A percentile compares a stretch with the other conserved stretches of the same genome.
phyloP scores from a whole-genome alignment of 2,329 filamentous ascomycete genomes.

The Neofusicoccum sp. region DNA sequence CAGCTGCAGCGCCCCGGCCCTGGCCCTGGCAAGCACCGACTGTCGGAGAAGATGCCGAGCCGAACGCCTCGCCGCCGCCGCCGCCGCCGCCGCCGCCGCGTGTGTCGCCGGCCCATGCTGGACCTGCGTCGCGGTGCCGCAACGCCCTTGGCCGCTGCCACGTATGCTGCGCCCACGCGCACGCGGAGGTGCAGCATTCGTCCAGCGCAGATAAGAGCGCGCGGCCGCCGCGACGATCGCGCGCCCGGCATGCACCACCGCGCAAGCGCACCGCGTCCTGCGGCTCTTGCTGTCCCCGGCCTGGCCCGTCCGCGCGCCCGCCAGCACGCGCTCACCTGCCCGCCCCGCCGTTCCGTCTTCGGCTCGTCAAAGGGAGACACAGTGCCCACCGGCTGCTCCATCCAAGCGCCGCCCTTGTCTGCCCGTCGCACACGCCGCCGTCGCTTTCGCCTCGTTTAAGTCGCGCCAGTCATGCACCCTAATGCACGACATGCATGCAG shows the following conservation, averaged over 20 bases:
- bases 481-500: conserved; percentile 19
- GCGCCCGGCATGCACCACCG: conserved; percentile 3
- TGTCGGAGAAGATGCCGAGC: conserved; percentile 7
- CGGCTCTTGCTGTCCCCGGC: conserved; percentile 12
- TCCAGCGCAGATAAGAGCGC: conserved; percentile 15
- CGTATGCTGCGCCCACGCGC: conserved; percentile 8
- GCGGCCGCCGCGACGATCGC: conserved; percentile 6
- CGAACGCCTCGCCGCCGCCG: conserved; percentile 4
- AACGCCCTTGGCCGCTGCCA: conserved; percentile 2
- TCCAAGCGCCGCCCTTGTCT: neutral
- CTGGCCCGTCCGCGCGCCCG: neutral
- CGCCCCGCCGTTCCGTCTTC: neutral
- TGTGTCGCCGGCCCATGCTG: neutral
- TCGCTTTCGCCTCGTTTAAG: neutral
- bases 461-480: conserved; percentile 3
- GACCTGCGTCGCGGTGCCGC: neutral
- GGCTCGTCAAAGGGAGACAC: neutral
- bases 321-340: conserved; percentile 6
- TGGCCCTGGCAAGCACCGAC: conserved; percentile 5
- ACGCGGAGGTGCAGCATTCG: neutral
- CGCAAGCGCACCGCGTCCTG: conserved; percentile 15
- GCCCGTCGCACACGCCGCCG: conserved; percentile 1
- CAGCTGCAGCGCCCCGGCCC: conserved; percentile 3
- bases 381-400: neutral
- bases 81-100: neutral